A percentile compares a stretch with the other conserved stretches of the same genome.
Evolutionary conservation across 2,329 filamentous ascomycete species (phyloP).

Genomic region (Xylaria sp.): DNA sequence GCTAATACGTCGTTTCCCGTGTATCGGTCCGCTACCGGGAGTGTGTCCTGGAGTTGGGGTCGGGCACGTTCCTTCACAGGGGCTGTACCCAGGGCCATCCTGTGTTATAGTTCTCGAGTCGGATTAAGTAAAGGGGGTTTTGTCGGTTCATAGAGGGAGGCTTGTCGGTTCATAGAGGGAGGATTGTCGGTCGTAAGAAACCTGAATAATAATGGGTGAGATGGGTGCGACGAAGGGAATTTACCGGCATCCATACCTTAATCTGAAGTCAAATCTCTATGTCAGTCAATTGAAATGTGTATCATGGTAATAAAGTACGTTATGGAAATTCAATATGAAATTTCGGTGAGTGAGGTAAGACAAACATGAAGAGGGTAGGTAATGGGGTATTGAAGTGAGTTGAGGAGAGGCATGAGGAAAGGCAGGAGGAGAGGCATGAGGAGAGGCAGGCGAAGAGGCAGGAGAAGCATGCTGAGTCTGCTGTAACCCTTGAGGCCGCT

Average conservation of each 20-base stretch:
- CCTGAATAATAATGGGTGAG: no score
- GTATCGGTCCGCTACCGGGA: constrained; percentile 19
- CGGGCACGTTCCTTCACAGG: constrained; percentile 8
- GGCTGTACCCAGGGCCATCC: constrained; percentile 12
- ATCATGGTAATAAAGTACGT: neutral
- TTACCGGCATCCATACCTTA: neutral
- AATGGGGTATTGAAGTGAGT: neutral
- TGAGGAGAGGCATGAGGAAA: no score
- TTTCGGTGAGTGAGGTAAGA: neutral
- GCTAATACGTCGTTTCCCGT: neutral
- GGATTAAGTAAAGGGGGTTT: neutral
- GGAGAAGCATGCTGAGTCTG: no score
- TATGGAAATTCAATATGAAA: neutral
- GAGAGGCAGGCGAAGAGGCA: no score
- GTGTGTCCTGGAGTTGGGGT: constrained; percentile 7
- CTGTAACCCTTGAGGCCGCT: no score
- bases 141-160: neutral
- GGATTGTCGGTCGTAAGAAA: neutral
- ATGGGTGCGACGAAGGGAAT: neutral
- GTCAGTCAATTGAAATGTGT: neutral
- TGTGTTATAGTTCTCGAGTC: neutral
- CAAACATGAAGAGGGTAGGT: neutral
- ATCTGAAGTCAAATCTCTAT: neutral
- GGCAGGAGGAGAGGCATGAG: neutral
- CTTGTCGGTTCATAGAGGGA: neutral